Percentiles rank a stretch among this genome's conserved stretches.
Conservation (phyloP, 2,329 filamentous ascomycete genomes). For the Coniochaeta prunicola region DNA sequence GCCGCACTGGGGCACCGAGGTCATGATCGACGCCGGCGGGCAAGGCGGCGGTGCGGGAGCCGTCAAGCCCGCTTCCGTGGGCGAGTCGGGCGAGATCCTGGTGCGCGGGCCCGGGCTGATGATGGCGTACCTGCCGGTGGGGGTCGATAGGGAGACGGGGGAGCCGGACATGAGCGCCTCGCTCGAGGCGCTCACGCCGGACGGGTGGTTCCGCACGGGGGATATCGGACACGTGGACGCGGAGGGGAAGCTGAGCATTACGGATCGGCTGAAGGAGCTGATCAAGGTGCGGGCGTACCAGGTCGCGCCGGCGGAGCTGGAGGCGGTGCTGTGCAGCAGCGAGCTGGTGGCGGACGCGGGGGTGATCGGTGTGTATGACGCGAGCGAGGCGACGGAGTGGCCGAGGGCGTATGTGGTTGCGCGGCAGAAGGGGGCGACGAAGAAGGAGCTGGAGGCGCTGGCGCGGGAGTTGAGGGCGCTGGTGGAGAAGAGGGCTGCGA, state of each 20-base stretch:
- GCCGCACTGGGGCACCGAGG: slow-evolving; percentile 60
- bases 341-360: slow-evolving; percentile 39
- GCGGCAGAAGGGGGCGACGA: slow-evolving; percentile 15
- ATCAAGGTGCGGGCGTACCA: slow-evolving; percentile 37
- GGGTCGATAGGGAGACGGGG: neutral
- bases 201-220: slow-evolving; percentile 66
- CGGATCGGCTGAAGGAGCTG: slow-evolving; percentile 63
- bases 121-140: slow-evolving; percentile 59
- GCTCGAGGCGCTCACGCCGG: slow-evolving; percentile 31
- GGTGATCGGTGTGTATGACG: slow-evolving; percentile 46
- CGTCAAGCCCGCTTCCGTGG: slow-evolving; percentile 29
- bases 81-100: slow-evolving; percentile 56
- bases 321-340: slow-evolving; percentile 25
- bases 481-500: slow-evolving; percentile 52
- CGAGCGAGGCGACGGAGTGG: slow-evolving; percentile 53
- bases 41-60: slow-evolving; percentile 15
- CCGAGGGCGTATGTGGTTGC: slow-evolving; percentile 45
- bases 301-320: slow-evolving; percentile 34
- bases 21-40: slow-evolving; percentile 52
- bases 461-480: slow-evolving; percentile 48
- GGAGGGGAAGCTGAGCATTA: slow-evolving; percentile 53
- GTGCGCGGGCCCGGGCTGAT: slow-evolving; percentile 57
- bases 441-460: slow-evolving; percentile 32
- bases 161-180: slow-evolving; percentile 30
- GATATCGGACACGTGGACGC: slow-evolving; percentile 49